phyloP scores from a whole-genome alignment of 345 rosid species.

The Gossypium longicalyx region DNA sequence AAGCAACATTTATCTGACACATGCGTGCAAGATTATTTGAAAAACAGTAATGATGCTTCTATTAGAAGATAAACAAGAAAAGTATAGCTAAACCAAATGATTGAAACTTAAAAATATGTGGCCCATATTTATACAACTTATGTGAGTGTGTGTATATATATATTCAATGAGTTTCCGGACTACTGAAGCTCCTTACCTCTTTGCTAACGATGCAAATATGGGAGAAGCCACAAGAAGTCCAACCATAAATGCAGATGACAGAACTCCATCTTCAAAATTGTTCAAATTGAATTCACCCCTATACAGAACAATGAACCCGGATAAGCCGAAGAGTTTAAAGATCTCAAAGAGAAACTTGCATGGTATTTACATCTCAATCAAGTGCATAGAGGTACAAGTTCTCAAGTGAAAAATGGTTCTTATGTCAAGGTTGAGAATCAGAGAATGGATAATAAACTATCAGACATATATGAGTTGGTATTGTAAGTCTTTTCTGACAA shows the following conservation, averaged over 20 bases:
- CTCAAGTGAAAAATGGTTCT: no score
- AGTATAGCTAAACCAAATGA: neutral
- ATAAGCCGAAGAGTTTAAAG: slow-evolving; percentile 2
- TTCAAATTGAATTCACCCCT: slow-evolving; percentile 81
- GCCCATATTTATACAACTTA: neutral
- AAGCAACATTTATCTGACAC: neutral
- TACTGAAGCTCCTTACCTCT: slow-evolving; percentile 43
- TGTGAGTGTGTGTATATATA: neutral
- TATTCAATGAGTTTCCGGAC: neutral
- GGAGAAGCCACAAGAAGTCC: slow-evolving; percentile 94
- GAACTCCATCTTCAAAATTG: slow-evolving; percentile 85
- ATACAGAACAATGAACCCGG: neutral
- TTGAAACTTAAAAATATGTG: neutral
- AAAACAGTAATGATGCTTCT: neutral
- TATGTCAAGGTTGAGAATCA: no score
- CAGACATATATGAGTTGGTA: neutral
- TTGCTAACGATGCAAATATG: slow-evolving; percentile 81
- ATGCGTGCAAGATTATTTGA: neutral
- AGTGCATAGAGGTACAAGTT: neutral
- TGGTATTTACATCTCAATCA: neutral
- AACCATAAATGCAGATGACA: slow-evolving; percentile 97
- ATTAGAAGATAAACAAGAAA: neutral
- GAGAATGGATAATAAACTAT: neutral
- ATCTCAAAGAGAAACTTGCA: neutral
- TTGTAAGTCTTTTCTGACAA: neutral